These are phyloP conservation scores for Carex pumila DNA, from an alignment of 176 grass and related monocot genomes.

Conservation along the genomic window DNA sequence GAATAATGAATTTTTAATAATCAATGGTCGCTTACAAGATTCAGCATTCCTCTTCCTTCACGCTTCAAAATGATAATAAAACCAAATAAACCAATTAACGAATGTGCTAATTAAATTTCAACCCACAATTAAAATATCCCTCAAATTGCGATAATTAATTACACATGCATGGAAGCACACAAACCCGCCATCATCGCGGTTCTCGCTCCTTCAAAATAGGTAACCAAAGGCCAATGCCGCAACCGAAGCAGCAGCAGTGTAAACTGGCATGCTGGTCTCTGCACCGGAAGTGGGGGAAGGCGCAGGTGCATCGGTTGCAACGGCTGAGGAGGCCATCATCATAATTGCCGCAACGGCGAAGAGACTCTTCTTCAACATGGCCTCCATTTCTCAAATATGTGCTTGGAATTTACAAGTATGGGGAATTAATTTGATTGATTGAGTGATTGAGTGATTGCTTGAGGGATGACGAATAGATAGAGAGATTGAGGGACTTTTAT, in stretches of 20 bases:
- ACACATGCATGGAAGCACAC: not conserved
- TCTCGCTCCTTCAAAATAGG: conserved; percentile 2
- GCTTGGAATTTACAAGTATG: conserved; percentile 7
- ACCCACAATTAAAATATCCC: not conserved
- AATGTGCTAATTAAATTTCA: conserved; percentile 16
- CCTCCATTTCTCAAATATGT: conserved; percentile 14
- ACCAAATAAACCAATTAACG: conserved; percentile 9
- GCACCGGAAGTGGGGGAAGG: conserved; percentile 16
- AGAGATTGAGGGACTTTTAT: conserved; percentile 5
- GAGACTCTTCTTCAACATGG: conserved; percentile 13
- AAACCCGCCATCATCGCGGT: not conserved
- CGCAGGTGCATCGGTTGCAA: not conserved
- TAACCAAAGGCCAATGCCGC: conserved; percentile 17
- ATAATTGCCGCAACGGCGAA: not conserved
- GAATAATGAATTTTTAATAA: conserved; percentile 8
- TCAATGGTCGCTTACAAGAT: conserved; percentile 11
- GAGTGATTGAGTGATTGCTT: not conserved
- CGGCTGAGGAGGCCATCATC: not conserved
- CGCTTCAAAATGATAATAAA: not conserved
- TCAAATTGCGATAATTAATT: conserved; percentile 5
- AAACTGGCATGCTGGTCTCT: not conserved
- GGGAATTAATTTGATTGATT: not conserved
- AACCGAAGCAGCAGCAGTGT: not conserved
- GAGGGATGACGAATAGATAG: not conserved
- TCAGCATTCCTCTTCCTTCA: not conserved